These are phyloP conservation scores for Chondrostereum purpureum DNA, from an alignment of 1,284 basidiomycete species.

Conservation along the genomic window DNA sequence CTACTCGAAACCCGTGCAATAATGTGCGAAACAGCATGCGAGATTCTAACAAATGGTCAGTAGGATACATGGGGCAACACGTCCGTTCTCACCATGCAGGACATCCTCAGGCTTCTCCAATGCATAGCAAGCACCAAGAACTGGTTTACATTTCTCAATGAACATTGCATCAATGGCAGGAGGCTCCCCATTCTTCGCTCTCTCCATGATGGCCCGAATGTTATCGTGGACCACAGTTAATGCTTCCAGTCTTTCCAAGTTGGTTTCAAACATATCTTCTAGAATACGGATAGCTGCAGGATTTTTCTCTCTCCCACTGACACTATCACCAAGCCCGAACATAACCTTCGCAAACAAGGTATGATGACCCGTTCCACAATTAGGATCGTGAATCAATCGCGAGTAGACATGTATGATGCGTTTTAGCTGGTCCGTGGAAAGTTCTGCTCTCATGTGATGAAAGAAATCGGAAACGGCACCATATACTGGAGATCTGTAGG, in stretches of 20 bases:
- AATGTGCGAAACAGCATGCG: conserved; percentile 86
- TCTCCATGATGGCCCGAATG: conserved; percentile 41
- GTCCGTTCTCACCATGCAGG: conserved; percentile 48
- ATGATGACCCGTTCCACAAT: conserved; percentile 78
- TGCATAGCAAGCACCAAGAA: conserved; percentile 68
- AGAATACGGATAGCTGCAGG: conserved; percentile 66
- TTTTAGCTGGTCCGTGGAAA: conserved; percentile 74
- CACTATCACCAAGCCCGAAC: conserved; percentile 83
- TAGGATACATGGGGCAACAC: not conserved
- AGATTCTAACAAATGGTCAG: conserved; percentile 54
- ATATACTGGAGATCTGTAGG: conserved; percentile 72
- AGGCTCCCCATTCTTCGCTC: conserved; percentile 40
- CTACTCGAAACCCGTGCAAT: conserved; percentile 85
- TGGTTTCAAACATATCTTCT: conserved; percentile 75
- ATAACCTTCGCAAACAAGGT: conserved; percentile 93
- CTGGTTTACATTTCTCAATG: conserved; percentile 77
- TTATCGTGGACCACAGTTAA: conserved; percentile 67
- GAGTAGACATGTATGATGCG: conserved; percentile 84
- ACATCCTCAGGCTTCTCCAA: conserved; percentile 74
- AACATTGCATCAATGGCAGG: conserved; percentile 40
- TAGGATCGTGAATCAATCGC: conserved; percentile 85
- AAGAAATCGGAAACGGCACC: conserved; percentile 91
- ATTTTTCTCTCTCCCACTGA: conserved; percentile 68
- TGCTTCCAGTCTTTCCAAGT: conserved; percentile 82
- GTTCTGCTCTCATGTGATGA: conserved; percentile 85